Base-by-base conservation (phyloP, 169 alveolate species). In the Theileria sp. region DNA sequence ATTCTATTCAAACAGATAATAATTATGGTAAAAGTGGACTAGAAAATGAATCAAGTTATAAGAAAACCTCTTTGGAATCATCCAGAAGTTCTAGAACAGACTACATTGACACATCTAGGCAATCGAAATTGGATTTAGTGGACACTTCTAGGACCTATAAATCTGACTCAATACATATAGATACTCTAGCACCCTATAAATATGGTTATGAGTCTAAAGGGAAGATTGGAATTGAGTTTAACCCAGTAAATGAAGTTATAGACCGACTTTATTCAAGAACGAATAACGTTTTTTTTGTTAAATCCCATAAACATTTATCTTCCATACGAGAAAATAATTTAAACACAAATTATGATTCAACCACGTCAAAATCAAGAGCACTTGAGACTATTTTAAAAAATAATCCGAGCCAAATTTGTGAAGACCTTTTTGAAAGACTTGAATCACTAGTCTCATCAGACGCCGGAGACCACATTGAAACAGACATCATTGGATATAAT, bases 251-350 rank as follows among this genome's bases (percentile, higher is more conserved):
- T 21, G 80, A 44, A 34, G 64, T 74, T 15, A 54, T 74, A 38
- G 61, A 74, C 17, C 28, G 71, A 34, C 44, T 74, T 19, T 74
- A 74, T 28, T 51, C 26, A 25, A 5, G 51, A 28, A 74, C 70
- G 1, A 74, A 74, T 15, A 74, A 74, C 44, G 50, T 51, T 0
- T 58, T 74, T 36, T 74, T 74, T 30, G 80, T 51, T 28, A 74
- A 19, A 28, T 25, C 23, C 60, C 34, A 26, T 23, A n/a, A 32
- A 21, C 72, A 15, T 6, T 15, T 21, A 4, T 21, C 72, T 23
- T 5, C 44, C 5, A 30, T 15, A 15, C 15, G 32, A 15, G 50
- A 64, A 21, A 34, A 17, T 38, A 15, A 0, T 64, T 21, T 44
- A 8, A 32, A 36, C 65, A 3, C 36, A 36, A 36, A 36, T 13